Base-by-base conservation (phyloP, 2,329 filamentous ascomycete species). In the Biscogniauxia sp. region DNA sequence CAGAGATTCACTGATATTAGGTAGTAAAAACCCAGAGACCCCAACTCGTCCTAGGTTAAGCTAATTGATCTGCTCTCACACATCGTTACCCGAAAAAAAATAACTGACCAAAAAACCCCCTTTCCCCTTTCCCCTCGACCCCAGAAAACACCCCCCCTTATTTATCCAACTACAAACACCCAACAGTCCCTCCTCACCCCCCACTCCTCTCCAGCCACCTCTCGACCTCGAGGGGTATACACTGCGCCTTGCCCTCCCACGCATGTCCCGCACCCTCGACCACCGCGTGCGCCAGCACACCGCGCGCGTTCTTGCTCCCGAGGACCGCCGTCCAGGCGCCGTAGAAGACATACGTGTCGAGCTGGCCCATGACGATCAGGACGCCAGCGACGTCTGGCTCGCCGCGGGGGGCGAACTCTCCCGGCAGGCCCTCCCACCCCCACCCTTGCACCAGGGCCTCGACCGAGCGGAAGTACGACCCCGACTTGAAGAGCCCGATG, bases 171-270 rank as follows among this genome's bases (percentile, higher is more conserved):
- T 9, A 8, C 28, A 32, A n/a, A n/a, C n/a, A 28, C 26, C 26
- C 5, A 28, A 9, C 26, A 28, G 26, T 9, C 26, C 26, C 13
- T 41, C 37, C 5, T 11, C 37, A 17, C 9, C 37, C 3, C 9
- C 13, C n/a, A n/a, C n/a, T n/a, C n/a, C n/a, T 41, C 9, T 11
- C 23, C 19, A 66, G 20, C 64, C 64, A 66, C 32, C 60, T 63
- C 19, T 66, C 61, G 5, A 66, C 64, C 53, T 66, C 62, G 19
- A 63, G 62, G 11, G 61, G 59, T 49, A 66, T 65, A 45, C 64
- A 32, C 20, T 51, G 53, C 6, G 59, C 56, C 41, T 63, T 66
- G 4, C 56, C 62, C 51, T 58, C 53, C 64, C 64, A 66, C 17
- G 54, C 32, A 55, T 66, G 64, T 0, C 8, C 41, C 19, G 64